Evolutionary conservation across 495 filamentous ascomycete species (phyloP), one percentile per base, ranked within the genome.

Genomic region (Bathelium albidoporum): DNA sequence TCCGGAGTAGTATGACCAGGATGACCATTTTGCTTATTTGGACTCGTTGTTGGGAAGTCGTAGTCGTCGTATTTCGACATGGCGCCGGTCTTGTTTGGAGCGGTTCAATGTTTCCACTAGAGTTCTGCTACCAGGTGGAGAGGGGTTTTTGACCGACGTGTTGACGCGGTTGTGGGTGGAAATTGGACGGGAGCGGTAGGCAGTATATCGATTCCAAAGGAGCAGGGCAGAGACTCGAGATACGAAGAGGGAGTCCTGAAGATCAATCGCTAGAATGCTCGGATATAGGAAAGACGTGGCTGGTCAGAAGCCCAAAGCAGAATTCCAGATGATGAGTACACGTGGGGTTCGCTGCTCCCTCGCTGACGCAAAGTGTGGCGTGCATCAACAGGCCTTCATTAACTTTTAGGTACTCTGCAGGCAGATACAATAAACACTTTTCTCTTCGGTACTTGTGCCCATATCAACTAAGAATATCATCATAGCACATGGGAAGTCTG

Each of bases 31-130:
- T 86, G 82, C 12, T 80, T 70, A 55, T 82, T 80, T 43, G 89
- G 85, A 49, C 87, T 83, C 28, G 81, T 91, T 60, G 85, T 92
- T 59, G 94, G 94, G 78, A 80, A 97, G 73, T 96, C 93, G 78
- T 95, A 96, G 78, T 93, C 76, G 76, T 98, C 93, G 80, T 97
- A 97, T 76, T 95, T 96, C 69, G 49, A n/a, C 49, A 55, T 55
- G 49, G 49, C 49, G 49, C 49, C 24, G 20, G 24, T n/a, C n/a
- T n/a, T n/a, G n/a, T n/a, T 9, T 55, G 49, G 24, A 29, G 20
- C 9, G 20, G 9, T 9, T 26, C 0, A 10, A 29, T 9, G 4
- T 24, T n/a, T 11, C 49, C 26, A 55, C 16, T 29, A 20, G 49
- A 20, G 24, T 28, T 26, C 24, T 28, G 24, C 9, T 10, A 29